Evolutionary conservation across 768 basidiomycete species (phyloP), one percentile per base, ranked within the genome.

Genomic region (Obba rivulosa): DNA sequence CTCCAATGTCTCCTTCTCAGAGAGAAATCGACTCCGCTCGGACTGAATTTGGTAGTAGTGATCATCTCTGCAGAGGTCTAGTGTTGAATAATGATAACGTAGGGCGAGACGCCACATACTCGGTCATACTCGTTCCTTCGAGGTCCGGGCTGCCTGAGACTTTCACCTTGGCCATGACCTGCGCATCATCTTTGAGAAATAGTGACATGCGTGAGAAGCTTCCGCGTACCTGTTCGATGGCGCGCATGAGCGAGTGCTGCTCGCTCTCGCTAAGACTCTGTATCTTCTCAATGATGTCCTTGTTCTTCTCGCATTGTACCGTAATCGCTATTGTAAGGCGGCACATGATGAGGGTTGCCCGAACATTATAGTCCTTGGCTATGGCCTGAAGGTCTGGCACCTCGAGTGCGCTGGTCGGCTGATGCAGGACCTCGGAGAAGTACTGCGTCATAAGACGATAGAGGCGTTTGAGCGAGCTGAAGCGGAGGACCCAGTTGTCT

Each of bases 391-490:
- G 75, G 69, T 93, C 83, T 10, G 93, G 94, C 9, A 94, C 91
- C 54, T 88, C 87, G 34, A 94, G 76, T 8, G 80, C 74, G 38
- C 77, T 76, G 1, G 86, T 85, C 0, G 86, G 85, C 46, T 87
- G 87, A 59, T 87, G 85, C 18, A 94, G 77, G 2, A 90, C 79
- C 65, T 92, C 85, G 41, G 83, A 79, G 57, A 87, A 87, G 65
- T 92, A 95, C 60, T 91, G 88, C 2, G 87, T 90, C 73, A 93
- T 85, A 34, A 92, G 79, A 39, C 92, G 78, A 66, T 91, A 93
- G 43, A 93, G 75, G 20, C 86, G 80, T 60, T 94, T 94, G 52
- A 94, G 77, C 8, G 85, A 67, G 65, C 77, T 84, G 66, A 92
- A 91, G 11, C 91, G 81, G 25, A 92, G 67, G 48, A 92, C 88